phyloP scores from a whole-genome alignment of 2,329 filamentous ascomycete species.

The Diaporthe humulicola region DNA sequence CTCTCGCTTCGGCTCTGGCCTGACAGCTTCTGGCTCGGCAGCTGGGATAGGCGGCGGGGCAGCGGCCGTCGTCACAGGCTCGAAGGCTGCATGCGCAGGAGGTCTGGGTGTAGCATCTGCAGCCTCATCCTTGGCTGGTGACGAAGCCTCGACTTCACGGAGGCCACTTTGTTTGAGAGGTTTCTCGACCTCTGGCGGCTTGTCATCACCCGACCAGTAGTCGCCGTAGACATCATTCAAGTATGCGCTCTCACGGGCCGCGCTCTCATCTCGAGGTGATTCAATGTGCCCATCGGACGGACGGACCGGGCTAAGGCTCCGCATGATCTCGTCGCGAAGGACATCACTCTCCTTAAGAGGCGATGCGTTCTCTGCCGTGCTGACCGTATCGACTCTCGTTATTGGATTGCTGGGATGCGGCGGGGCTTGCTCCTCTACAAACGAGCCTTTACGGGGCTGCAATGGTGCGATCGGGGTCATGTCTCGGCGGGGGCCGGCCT shows the following conservation, averaged over 20 bases:
- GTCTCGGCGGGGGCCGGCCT: background rate
- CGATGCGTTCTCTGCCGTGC: constrained; percentile 62
- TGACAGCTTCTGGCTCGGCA: constrained; percentile 26
- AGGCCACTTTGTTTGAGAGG: background rate
- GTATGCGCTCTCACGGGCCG: constrained; percentile 70
- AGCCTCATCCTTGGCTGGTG: constrained; percentile 6
- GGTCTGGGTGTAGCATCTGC: constrained; percentile 1
- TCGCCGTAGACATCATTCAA: constrained; percentile 76
- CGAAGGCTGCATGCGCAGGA: background rate
- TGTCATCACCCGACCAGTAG: constrained; percentile 71
- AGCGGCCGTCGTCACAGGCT: background rate
- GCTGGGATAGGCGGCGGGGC: constrained; percentile 3
- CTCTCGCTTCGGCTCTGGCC: constrained; percentile 36
- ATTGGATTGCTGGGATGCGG: constrained; percentile 54
- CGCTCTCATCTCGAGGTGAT: constrained; percentile 31
- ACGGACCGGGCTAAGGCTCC: constrained; percentile 70
- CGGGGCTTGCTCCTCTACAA: constrained; percentile 47
- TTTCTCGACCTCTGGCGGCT: constrained; percentile 37
- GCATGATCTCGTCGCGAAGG: constrained; percentile 80
- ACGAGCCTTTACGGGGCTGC: constrained; percentile 53
- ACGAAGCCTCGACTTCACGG: background rate
- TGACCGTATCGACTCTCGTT: constrained; percentile 59
- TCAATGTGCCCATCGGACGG: constrained; percentile 41
- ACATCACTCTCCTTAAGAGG: constrained; percentile 78
- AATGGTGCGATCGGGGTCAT: constrained; percentile 55